These are phyloP conservation scores for Fusarium sp. DNA, from an alignment of 2,329 filamentous ascomycete species.

Conservation along the genomic window DNA sequence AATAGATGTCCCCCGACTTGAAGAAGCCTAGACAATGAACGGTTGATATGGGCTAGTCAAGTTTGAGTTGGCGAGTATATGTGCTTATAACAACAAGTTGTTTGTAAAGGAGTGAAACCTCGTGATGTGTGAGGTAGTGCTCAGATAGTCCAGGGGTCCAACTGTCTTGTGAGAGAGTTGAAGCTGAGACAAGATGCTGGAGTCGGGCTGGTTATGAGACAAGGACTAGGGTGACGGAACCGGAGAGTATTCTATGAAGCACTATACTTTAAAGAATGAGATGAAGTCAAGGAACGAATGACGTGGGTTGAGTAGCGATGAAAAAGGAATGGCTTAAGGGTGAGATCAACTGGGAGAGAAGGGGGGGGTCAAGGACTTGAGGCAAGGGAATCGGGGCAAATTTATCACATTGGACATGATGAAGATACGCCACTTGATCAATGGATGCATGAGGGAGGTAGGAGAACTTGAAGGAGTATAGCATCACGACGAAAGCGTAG, in stretches of 20 bases:
- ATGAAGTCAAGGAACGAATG: slow-evolving; percentile 17
- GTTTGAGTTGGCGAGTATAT: neutral
- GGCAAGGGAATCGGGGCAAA: slow-evolving; percentile 19
- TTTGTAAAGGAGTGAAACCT: slow-evolving; percentile 12
- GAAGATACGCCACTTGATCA: slow-evolving; percentile 5
- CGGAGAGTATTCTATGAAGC: slow-evolving; percentile 10
- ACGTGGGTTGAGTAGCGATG: slow-evolving; percentile 9
- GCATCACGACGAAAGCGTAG: slow-evolving; percentile 23
- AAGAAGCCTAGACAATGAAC: neutral
- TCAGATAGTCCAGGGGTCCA: neutral
- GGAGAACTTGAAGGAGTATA: neutral
- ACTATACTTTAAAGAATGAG: slow-evolving; percentile 31
- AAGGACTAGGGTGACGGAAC: slow-evolving; percentile 10
- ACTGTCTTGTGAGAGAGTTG: slow-evolving; percentile 10
- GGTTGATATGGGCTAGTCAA: neutral
- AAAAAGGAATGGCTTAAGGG: slow-evolving; percentile 19
- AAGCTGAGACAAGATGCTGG: slow-evolving; percentile 30
- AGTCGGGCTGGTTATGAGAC: slow-evolving; percentile 28
- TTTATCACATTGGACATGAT: slow-evolving; percentile 24
- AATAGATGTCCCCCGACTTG: neutral
- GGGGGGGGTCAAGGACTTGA: neutral
- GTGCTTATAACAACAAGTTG: slow-evolving; percentile 19
- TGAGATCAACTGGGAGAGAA: slow-evolving; percentile 12
- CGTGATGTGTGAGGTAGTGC: slow-evolving; percentile 15
- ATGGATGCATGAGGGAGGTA: neutral